These are phyloP conservation scores for Chaetomium sp. DNA, from an alignment of 2,329 filamentous ascomycete species.

Conservation along the genomic window DNA sequence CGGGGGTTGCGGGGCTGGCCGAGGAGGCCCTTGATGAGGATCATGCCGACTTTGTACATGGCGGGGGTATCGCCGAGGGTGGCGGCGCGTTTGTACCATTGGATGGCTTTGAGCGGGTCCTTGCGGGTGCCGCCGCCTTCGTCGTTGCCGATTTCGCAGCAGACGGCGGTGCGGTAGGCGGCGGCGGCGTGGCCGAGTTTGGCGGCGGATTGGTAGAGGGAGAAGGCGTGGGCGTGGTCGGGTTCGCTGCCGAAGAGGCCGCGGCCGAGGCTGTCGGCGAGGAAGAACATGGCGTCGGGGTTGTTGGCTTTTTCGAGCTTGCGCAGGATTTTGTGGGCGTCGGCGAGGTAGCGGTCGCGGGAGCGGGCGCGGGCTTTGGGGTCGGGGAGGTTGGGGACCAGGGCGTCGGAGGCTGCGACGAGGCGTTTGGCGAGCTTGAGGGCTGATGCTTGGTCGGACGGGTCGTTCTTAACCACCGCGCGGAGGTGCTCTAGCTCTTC, in stretches of 20 bases:
- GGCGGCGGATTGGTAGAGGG: conserved; percentile 85
- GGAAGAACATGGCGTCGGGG: conserved; percentile 83
- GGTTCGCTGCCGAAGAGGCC: conserved; percentile 71
- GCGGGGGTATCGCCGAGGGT: conserved; percentile 84
- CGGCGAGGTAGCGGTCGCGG: conserved; percentile 75
- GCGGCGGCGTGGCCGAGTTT: conserved; percentile 81
- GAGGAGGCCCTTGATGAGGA: conserved; percentile 86
- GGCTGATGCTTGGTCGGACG: conserved; percentile 64
- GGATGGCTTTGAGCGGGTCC: conserved; percentile 88
- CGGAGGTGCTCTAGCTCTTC: conserved; percentile 73
- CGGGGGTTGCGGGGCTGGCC: conserved; percentile 75
- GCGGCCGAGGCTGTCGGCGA: conserved; percentile 83
- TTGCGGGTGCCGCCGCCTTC: conserved; percentile 88
- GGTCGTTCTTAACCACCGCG: conserved; percentile 60
- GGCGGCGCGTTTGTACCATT: conserved; percentile 95
- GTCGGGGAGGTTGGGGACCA: conserved; percentile 59
- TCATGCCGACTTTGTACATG: conserved; percentile 99
- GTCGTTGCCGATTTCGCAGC: conserved; percentile 92
- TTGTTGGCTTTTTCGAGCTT: conserved; percentile 71
- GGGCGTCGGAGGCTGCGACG: conserved; percentile 73
- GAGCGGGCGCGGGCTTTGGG: conserved; percentile 67
- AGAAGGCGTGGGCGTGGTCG: conserved; percentile 89
- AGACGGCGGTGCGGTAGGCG: conserved; percentile 91
- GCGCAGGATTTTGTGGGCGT: conserved; percentile 87
- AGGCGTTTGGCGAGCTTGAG: conserved; percentile 74